phyloP scores from a whole-genome alignment of 2,329 filamentous ascomycete species.

The Thermothelomyces thermophilus region DNA sequence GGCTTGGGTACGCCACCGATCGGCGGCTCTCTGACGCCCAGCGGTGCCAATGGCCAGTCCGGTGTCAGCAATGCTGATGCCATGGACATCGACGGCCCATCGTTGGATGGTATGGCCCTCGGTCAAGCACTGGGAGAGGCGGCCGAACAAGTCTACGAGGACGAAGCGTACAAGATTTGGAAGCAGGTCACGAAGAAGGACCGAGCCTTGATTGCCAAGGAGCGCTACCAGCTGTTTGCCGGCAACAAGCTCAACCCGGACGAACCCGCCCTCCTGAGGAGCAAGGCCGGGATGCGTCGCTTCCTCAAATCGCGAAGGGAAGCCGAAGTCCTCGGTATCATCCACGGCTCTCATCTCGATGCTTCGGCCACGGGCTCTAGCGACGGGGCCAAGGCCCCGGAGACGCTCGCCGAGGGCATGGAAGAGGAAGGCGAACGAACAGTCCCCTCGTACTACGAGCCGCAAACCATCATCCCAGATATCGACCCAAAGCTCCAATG shows the following conservation, averaged over 20 bases:
- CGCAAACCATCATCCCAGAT: slow-evolving; percentile 78
- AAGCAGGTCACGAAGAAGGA: slow-evolving; percentile 98
- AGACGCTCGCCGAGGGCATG: slow-evolving; percentile 91
- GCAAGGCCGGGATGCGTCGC: slow-evolving; percentile 80
- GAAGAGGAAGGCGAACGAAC: slow-evolving; percentile 78
- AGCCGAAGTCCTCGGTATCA: slow-evolving; percentile 45
- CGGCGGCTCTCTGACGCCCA: slow-evolving; percentile 69
- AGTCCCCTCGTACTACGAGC: slow-evolving; percentile 91
- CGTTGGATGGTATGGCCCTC: slow-evolving; percentile 58
- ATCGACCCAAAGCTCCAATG: slow-evolving; percentile 72
- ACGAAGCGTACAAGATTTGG: slow-evolving; percentile 97
- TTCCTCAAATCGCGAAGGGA: slow-evolving; percentile 76
- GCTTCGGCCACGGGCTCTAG: slow-evolving; percentile 44
- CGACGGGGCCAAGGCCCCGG: slow-evolving; percentile 46
- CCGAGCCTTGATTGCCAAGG: slow-evolving; percentile 76
- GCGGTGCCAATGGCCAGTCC: slow-evolving; percentile 60
- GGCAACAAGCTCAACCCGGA: slow-evolving; percentile 79
- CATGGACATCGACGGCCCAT: slow-evolving; percentile 80
- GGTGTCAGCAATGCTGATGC: slow-evolving; percentile 71
- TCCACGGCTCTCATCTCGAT: slow-evolving; percentile 34
- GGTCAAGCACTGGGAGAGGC: slow-evolving; percentile 59
- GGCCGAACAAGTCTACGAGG: slow-evolving; percentile 71
- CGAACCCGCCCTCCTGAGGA: slow-evolving; percentile 78
- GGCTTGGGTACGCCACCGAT: slow-evolving; percentile 78
- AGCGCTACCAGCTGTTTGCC: slow-evolving; percentile 79